Evolutionary conservation across 805 yeast species (phyloP).

Genomic region (Geotrichum ghanense): DNA sequence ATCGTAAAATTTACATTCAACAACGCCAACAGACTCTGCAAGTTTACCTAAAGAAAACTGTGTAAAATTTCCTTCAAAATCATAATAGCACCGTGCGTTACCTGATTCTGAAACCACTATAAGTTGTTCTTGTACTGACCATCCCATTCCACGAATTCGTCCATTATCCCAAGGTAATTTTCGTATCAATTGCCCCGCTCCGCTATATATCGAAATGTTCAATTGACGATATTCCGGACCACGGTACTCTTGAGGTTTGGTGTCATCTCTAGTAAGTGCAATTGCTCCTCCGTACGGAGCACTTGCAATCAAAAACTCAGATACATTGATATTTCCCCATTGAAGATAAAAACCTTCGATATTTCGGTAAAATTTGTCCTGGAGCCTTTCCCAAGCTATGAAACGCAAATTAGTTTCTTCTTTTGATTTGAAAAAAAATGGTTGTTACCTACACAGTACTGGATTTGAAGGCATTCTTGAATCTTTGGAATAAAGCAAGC

Average conservation of each 20-base stretch:
- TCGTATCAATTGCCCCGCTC: conserved; percentile 22
- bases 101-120: conserved; percentile 45
- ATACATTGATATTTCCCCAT: conserved; percentile 35
- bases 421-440: background rate
- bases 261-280: conserved; percentile 31
- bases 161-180: conserved; percentile 32
- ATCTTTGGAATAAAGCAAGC: too few species aligned
- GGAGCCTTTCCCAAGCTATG: conserved; percentile 67
- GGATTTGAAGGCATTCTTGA: background rate
- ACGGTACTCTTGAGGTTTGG: conserved; percentile 17
- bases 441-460: background rate
- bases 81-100: conserved; percentile 45
- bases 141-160: conserved; percentile 41
- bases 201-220: conserved; percentile 20
- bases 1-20: conserved; percentile 30
- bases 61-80: conserved; percentile 55
- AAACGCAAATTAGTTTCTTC: background rate
- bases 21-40: conserved; percentile 25
- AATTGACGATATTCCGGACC: conserved; percentile 13
- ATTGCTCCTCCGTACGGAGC: conserved; percentile 45
- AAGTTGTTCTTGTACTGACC: conserved; percentile 43
- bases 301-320: conserved; percentile 35
- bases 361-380: conserved; percentile 55
- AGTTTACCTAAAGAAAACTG: conserved; percentile 35
- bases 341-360: conserved; percentile 44